Evolutionary conservation across 2,329 filamentous ascomycete species (phyloP), one percentile per base, ranked within the genome.

Genomic region (Pyrenophora seminiperda): DNA sequence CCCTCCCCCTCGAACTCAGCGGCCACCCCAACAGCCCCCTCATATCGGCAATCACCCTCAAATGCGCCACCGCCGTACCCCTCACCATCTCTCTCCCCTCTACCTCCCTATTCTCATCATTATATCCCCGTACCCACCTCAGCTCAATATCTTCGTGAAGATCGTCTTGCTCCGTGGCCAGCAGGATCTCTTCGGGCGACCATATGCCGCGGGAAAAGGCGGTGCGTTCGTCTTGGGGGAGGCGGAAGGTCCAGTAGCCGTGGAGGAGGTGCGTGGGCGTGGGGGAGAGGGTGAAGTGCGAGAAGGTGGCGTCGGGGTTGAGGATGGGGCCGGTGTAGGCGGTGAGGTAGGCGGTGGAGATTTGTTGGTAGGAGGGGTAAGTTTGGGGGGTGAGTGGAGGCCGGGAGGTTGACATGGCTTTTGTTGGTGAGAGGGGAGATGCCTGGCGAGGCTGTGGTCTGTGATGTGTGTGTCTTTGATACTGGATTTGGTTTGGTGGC

Each of bases 241-340:
- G 41, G 7, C 22, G 15, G 22, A 65, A 63, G 13, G n/a, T 44
- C 60, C 60, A 66, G 17, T 63, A 58, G 0, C 60, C 61, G 14
- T 36, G 36, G 4, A 27, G 13, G 4, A 42, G 0, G 14, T 59
- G 58, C 0, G 43, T 41, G 6, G 45, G 17, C 5, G 56, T 39
- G 5, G 36, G 14, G 1, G 27, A 30, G 5, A 44, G 42, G 2
- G 46, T 15, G 15, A 60, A 58, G 13, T 58, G 42, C 2, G 49
- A 14, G 29, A 65, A 64, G 0, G 20, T 40, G 17, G 56, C 59
- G 13, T 50, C 32, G n/a, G 44, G 9, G 33, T 14, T 6, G 29
- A n/a, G 14, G 9, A 22, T 47, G 7, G 15, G 36, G 29, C 45
- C 56, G n/a, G 29, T 30, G 24, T 61, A 50, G 13, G 50, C 54